These are phyloP conservation scores for Blastocystis sp. DNA, from an alignment of 352 stramenopile genomes.

Conservation along the genomic window DNA sequence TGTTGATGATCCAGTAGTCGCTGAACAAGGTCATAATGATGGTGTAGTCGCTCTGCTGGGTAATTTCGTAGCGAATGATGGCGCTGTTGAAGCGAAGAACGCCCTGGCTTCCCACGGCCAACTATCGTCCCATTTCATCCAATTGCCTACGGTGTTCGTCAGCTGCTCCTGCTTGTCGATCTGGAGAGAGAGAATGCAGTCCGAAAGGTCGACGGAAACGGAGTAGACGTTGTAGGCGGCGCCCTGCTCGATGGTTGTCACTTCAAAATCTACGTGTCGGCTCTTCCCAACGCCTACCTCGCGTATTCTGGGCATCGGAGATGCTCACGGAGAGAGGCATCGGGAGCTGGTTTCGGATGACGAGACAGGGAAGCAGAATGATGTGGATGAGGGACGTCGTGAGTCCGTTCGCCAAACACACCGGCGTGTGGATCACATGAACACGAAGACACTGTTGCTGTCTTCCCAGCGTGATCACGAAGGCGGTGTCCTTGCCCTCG, in stretches of 20 bases:
- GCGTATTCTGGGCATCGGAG: background rate
- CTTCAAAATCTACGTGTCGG: background rate
- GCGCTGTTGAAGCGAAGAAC: background rate
- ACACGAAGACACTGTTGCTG: background rate
- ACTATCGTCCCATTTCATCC: no score
- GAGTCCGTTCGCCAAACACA: background rate
- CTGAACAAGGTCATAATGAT: constrained; percentile 33
- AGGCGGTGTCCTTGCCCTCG: background rate
- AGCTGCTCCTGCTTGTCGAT: background rate
- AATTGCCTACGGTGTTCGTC: background rate
- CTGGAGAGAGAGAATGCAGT: background rate
- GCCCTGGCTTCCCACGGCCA: background rate
- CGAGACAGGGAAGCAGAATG: background rate
- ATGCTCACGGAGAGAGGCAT: background rate
- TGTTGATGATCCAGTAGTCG: constrained; percentile 55
- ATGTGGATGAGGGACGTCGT: background rate
- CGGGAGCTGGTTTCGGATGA: constrained; percentile 19
- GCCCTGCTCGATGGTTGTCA: background rate
- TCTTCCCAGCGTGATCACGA: background rate
- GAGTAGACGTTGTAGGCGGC: constrained; percentile 18
- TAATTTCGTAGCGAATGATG: constrained; percentile 15
- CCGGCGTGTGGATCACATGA: background rate
- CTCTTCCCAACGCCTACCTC: background rate
- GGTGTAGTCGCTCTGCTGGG: background rate
- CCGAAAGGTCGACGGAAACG: background rate